A percentile compares a stretch with the other conserved stretches of the same genome.
Conservation (phyloP, 2,329 filamentous ascomycete genomes). For the Pseudonectria buxi region DNA sequence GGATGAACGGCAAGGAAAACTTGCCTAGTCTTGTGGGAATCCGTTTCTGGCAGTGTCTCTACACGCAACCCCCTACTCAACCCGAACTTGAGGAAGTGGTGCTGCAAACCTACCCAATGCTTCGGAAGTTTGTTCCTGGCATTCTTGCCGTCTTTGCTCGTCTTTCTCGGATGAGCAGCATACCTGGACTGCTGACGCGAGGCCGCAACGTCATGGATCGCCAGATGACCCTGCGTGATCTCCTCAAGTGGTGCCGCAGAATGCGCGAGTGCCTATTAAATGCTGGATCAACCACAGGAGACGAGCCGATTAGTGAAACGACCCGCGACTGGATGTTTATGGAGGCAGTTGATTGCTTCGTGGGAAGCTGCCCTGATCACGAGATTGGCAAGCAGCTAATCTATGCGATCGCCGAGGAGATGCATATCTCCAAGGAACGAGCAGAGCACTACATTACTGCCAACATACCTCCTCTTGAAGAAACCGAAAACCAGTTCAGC, state of each 20-base stretch:
- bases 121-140: constrained; percentile 55
- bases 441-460: constrained; percentile 69
- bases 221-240: constrained; percentile 64
- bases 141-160: constrained; percentile 54
- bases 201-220: constrained; percentile 39
- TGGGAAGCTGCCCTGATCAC: constrained; percentile 66
- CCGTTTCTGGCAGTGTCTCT: constrained; percentile 78
- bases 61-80: constrained; percentile 57
- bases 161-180: constrained; percentile 45
- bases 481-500: constrained; percentile 48
- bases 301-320: constrained; percentile 65
- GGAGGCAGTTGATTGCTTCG: constrained; percentile 89
- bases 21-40: constrained; percentile 71
- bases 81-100: constrained; percentile 72
- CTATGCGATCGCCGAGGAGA: constrained; percentile 70
- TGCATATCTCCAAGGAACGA: constrained; percentile 78
- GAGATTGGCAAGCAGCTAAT: constrained; percentile 55
- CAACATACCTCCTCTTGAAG: constrained; percentile 64
- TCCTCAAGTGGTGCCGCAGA: constrained; percentile 86
- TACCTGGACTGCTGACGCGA: constrained; percentile 27
- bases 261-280: constrained; percentile 59
- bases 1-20: constrained; percentile 59
- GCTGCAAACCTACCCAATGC: constrained; percentile 58
- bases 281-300: constrained; percentile 56
- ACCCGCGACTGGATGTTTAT: constrained; percentile 80